These are phyloP conservation scores for Rubroshorea leprosula DNA, from an alignment of 345 rosid genomes.

Conservation along the genomic window DNA sequence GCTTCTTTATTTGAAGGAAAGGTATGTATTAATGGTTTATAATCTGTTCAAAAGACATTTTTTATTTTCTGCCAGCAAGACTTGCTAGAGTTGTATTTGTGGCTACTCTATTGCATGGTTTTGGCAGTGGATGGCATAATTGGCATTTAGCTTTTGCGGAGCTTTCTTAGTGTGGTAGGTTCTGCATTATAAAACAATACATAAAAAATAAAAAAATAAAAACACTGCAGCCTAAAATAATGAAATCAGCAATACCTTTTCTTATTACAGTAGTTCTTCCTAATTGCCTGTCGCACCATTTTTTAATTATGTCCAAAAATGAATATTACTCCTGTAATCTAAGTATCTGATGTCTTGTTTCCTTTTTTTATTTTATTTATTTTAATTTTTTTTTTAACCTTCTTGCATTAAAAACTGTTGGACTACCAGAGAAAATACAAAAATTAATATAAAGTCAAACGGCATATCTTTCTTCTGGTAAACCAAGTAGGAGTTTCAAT, in stretches of 20 bases:
- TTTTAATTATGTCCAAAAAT: too few relatives aligned
- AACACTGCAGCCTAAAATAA: not conserved
- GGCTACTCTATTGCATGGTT: too few relatives aligned
- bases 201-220: conserved; percentile 1
- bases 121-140: too few relatives aligned
- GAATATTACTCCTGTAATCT: not conserved
- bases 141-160: too few relatives aligned
- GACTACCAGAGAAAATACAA: too few relatives aligned
- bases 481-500: not conserved
- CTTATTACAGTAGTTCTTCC: not conserved
- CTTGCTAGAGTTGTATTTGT: too few relatives aligned
- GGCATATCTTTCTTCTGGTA: not conserved
- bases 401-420: too few relatives aligned
- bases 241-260: conserved; percentile 1
- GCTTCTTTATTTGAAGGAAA: conserved; percentile 86
- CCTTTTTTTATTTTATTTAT: not conserved
- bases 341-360: not conserved
- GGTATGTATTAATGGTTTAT: too few relatives aligned
- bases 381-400: too few relatives aligned
- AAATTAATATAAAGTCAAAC: not conserved
- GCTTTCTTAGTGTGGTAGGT: conserved; percentile 9
- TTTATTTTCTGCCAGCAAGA: not conserved
- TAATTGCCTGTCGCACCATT: not conserved
- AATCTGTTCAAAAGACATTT: too few relatives aligned
- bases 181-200: not conserved